phyloP scores from a whole-genome alignment of 192 early-diverging fungal species.

The Coemansia sp. region DNA sequence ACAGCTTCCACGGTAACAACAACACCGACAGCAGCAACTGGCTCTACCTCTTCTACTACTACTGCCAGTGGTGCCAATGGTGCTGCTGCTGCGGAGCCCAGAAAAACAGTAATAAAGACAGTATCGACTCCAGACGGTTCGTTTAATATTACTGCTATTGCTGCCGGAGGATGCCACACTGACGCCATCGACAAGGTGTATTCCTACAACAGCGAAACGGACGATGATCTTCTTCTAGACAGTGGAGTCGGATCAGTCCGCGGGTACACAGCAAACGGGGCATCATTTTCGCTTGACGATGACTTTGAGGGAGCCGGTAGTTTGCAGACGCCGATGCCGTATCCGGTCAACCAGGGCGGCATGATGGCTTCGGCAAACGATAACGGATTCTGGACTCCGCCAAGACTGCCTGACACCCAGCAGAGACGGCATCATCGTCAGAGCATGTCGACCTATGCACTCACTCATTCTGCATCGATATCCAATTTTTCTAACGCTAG shows the following conservation, averaged over 20 bases:
- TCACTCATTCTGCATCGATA: slow-evolving; percentile 1
- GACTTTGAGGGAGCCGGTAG: slow-evolving; percentile 19
- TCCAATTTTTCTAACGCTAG: not conserved
- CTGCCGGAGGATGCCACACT: not conserved
- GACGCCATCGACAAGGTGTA: slow-evolving; percentile 1
- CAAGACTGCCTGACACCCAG: slow-evolving; percentile 30
- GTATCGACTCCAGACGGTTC: too few species aligned
- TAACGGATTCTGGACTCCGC: slow-evolving; percentile 36
- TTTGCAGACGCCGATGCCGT: not conserved
- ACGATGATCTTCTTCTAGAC: slow-evolving; percentile 2
- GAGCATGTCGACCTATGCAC: slow-evolving; percentile 28
- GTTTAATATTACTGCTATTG: slow-evolving; percentile 5
- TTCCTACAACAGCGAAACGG: not conserved
- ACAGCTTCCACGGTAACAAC: not conserved
- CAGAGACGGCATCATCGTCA: slow-evolving; percentile 48
- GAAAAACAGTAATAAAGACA: too few species aligned
- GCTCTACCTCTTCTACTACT: not conserved
- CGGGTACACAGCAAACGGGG: slow-evolving; percentile 46
- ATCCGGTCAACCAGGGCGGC: not conserved
- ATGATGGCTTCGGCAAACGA: slow-evolving; percentile 1
- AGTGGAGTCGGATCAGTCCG: slow-evolving; percentile 6
- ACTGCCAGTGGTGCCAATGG: not conserved
- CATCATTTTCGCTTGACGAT: slow-evolving; percentile 47
- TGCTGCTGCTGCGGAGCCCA: not conserved
- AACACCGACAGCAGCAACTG: not conserved